Evolutionary conservation across 108 stramenopile genomes (phyloP), one percentile per base, ranked within the genome.

Genomic region (Nitzschia palea): DNA sequence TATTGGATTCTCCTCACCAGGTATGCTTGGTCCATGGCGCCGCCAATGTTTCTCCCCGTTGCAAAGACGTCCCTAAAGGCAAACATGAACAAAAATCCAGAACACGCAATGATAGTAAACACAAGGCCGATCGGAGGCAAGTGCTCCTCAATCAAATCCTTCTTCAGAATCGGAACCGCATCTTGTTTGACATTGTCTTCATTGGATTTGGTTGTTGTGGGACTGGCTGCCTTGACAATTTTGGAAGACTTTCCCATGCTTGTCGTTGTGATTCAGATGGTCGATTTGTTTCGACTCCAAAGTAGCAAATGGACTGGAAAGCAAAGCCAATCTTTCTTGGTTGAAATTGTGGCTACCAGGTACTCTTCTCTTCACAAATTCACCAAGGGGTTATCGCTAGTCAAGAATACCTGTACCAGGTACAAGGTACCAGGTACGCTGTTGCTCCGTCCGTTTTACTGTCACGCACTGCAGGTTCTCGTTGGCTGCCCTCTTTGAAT

Each of bases 21-120:
- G 20, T 74, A 71, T 26, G 83, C 77, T 40, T 78, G 61, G 62
- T 93, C 84, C 28, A 66, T 45, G 3, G 58, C 73, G 27, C 89
- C 90, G 15, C 68, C 73, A 35, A 94, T 82, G 62, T 72, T 73
- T 50, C 85, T 65, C 32, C 93, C 93, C 2, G 90, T 91, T 23
- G 86, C 85, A 63, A 94, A 77, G 33, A 88, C 80, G 73, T 94
- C 93, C 26, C 93, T 70, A 27, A 91, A 81, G 27, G 85, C 78
- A 40, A 87, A 63, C 4, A 94, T 73, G 67, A 86, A 87, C 22
- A 90, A 55, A n/a, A 80, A 66, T 28, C 90, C 90, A 18, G 93
- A 94, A 67, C 90, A 91, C 0, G 85, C 40, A 20, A 94, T 71
- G n/a, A 86, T 78, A 8, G 75, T 76, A 15, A 86, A 52, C 20